Evolutionary conservation across 1,284 basidiomycete species (phyloP).

Genomic region (Retiboletus fuscus): DNA sequence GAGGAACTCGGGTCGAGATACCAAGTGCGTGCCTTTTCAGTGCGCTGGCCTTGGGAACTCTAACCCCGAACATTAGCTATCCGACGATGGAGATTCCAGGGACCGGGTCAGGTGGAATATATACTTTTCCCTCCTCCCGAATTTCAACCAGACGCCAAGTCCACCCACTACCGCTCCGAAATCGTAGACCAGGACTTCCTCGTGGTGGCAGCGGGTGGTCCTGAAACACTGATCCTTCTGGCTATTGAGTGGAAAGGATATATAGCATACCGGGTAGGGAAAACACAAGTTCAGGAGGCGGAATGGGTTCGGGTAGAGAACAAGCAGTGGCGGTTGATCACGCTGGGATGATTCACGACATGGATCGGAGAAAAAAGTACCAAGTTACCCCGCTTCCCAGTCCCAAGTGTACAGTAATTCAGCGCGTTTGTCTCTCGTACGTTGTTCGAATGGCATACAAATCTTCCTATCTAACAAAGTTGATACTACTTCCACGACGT

Average conservation of each 20-base stretch:
- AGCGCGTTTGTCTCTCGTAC: neutral
- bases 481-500: neutral
- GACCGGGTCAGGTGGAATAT: neutral
- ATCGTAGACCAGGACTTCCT: conserved; percentile 36
- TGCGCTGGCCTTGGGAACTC: neutral
- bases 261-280: conserved; percentile 37
- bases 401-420: neutral
- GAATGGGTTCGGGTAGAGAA: conserved; percentile 29
- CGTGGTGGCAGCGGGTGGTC: conserved; percentile 24
- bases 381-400: no score
- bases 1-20: conserved; percentile 80
- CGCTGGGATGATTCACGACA: conserved; percentile 27
- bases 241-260: conserved; percentile 37
- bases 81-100: neutral
- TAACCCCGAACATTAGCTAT: conserved; percentile 18
- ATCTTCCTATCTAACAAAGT: neutral
- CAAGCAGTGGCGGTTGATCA: conserved; percentile 36
- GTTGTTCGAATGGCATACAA: neutral
- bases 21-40: conserved; percentile 60
- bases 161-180: conserved; percentile 3
- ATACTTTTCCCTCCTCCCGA: neutral
- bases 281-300: neutral
- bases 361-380: neutral
- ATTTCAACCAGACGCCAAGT: neutral
- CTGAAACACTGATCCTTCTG: conserved; percentile 17